Base-by-base conservation (phyloP, 2,329 filamentous ascomycete species). In the Ophiobolus disseminans region DNA sequence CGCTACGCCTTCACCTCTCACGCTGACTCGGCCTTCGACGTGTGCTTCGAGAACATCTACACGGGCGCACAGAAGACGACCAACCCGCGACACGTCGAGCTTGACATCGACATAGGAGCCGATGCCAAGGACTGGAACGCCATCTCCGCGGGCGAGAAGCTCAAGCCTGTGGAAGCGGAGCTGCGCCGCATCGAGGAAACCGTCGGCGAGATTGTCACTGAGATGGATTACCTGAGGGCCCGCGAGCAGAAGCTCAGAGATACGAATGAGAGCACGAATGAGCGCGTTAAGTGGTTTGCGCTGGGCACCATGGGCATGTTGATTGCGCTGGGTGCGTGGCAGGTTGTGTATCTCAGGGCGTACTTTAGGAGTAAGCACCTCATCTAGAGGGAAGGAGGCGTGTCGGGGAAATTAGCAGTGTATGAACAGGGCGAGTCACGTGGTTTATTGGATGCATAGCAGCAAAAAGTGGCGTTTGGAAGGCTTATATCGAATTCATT, bases 251-350 rank as follows among this genome's bases (percentile, higher is more conserved):
- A 91, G 81, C 83, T 99, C 65, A 84, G 94, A 73, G 93, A 99
- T 78, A 99, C 94, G 63, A 99, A 99, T 76, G 94, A 99, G 87
- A 97, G 93, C 82, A 99, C 94, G 60, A 99, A 99, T 78, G 94
- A 89, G 78, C 86, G 94, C 50, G 94, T 99, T 69, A 99, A 97
- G 82, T 97, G 91, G 91, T 99, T 99, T 76, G 93, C 93, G 39
- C 86, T 97, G 73, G 86, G 87, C 59, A 97, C 93, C 21, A 97
- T 96, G 78, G 88, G 91, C 55, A 87, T 97, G 81, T 79, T 99
- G 63, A 81, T 97, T 60, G 90, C 85, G 25, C 80, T 99, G 64
- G 96, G 94, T 75, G 91, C 80, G 32, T 99, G 94, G 94, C 94
- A 99, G 85, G 90, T 99, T 70, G 86, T 99, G 72, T 99, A 99